Percentiles rank a stretch among this genome's conserved stretches.
Evolutionary conservation across 148 eudicot genomes (phyloP).

Genomic region (Salicornia ramosissima): DNA sequence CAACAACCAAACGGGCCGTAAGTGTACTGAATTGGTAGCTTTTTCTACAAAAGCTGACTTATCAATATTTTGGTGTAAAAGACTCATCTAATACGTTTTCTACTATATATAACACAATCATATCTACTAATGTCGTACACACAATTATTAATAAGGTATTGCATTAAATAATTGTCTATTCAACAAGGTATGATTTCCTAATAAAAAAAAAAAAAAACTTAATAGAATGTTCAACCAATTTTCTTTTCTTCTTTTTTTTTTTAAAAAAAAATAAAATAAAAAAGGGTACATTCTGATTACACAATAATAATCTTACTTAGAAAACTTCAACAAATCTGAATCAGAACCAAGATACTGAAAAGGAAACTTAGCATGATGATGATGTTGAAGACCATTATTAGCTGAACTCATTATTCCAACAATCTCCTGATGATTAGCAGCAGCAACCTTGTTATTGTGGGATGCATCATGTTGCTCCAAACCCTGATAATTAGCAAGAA

Average conservation of each 20-base stretch:
- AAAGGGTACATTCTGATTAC: not conserved
- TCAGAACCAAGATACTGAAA: constrained; percentile 48
- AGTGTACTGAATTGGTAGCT: too few species aligned
- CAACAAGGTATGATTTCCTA: not conserved
- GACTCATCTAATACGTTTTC: too few species aligned
- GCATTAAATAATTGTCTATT: not conserved
- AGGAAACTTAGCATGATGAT: constrained; percentile 42
- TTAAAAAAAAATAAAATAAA: not conserved
- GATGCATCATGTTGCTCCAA: constrained; percentile 34
- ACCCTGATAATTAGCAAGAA: constrained; percentile 59
- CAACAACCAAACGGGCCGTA: too few species aligned
- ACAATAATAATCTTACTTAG: constrained; percentile 23
- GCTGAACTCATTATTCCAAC: constrained; percentile 21
- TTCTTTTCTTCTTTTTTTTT: too few species aligned
- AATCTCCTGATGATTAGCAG: constrained; percentile 19
- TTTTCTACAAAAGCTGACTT: too few species aligned
- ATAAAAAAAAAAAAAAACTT: not conserved
- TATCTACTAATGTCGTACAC: not conserved
- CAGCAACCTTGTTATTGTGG: constrained; percentile 22
- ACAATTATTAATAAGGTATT: not conserved
- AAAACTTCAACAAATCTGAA: constrained; percentile 35
- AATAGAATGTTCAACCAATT: not conserved
- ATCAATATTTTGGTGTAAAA: too few species aligned
- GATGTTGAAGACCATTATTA: constrained; percentile 17
- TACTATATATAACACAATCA: too few species aligned